Percentiles rank a stretch among this genome's conserved stretches.
These are phyloP conservation scores for Raffaelea deltoideospora DNA, from an alignment of 2,329 filamentous ascomycete species.

Conservation along the genomic window DNA sequence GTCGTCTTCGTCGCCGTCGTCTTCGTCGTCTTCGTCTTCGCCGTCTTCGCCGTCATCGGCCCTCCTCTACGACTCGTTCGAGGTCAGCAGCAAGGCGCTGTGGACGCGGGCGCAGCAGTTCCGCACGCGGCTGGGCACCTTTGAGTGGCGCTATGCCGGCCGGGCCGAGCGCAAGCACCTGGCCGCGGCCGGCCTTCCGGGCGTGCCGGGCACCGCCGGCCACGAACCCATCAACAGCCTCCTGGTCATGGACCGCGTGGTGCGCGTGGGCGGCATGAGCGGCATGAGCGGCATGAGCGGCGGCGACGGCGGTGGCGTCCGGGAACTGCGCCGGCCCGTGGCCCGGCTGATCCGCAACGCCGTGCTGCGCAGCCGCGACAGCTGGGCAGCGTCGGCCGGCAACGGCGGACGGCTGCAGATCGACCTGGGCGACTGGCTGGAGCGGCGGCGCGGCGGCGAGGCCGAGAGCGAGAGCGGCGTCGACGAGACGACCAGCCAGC, in stretches of 20 bases:
- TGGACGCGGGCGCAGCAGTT: slow-evolving; percentile 31
- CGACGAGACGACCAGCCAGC: too few relatives aligned
- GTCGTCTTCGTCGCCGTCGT: too few relatives aligned
- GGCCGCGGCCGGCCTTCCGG: background rate
- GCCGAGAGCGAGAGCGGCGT: slow-evolving; percentile 8
- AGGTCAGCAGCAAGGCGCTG: slow-evolving; percentile 20
- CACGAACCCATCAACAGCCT: slow-evolving; percentile 21
- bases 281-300: slow-evolving; percentile 1
- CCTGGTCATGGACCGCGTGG: slow-evolving; percentile 36
- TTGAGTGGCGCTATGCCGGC: slow-evolving; percentile 41
- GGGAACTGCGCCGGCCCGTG: slow-evolving; percentile 18
- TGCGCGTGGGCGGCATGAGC: slow-evolving; percentile 5
- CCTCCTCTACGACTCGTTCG: slow-evolving; percentile 14
- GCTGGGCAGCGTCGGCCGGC: slow-evolving; percentile 23
- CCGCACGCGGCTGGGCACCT: slow-evolving; percentile 30
- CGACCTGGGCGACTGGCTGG: too few relatives aligned
- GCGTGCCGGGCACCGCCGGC: background rate
- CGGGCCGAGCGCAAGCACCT: slow-evolving; percentile 27
- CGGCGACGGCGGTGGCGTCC: background rate
- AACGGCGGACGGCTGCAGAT: slow-evolving; percentile 31
- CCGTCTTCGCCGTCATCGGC: too few relatives aligned
- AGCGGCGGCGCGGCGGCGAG: slow-evolving; percentile 13
- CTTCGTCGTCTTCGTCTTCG: too few relatives aligned
- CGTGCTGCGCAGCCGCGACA: slow-evolving; percentile 23
- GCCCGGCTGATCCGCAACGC: slow-evolving; percentile 28